Conservation (phyloP, 306 rosid genomes). For the Hylodesmum podocarpum region DNA sequence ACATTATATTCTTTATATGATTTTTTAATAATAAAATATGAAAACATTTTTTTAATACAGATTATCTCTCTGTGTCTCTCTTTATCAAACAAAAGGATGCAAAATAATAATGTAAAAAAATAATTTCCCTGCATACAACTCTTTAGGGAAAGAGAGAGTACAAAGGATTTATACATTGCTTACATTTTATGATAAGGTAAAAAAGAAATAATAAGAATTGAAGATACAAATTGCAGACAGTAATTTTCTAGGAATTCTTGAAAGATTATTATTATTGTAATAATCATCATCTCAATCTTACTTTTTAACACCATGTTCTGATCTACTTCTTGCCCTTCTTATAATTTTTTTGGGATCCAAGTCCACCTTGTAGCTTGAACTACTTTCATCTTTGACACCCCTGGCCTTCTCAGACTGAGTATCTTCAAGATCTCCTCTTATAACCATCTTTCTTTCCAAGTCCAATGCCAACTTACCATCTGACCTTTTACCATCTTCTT, state of each 20-base stretch:
- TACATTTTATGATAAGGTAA: constrained; percentile 30
- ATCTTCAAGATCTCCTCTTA: constrained; percentile 51
- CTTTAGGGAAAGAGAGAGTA: constrained; percentile 15
- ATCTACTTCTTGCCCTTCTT: constrained; percentile 59
- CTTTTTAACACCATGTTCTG: constrained; percentile 63
- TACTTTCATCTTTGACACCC: constrained; percentile 39
- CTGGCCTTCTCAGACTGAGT: constrained; percentile 40
- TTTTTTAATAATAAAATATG: neutral
- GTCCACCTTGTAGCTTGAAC: constrained; percentile 50
- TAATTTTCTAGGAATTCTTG: constrained; percentile 23
- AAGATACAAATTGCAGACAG: constrained; percentile 31
- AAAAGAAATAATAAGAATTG: constrained; percentile 41
- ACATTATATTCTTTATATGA: neutral
- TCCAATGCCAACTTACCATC: constrained; percentile 51
- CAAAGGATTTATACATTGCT: constrained; percentile 34
- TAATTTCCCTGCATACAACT: neutral
- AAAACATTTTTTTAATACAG: neutral
- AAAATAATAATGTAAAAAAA: neutral
- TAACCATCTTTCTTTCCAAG: constrained; percentile 44
- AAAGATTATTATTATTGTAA: neutral
- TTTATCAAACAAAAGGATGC: neutral
- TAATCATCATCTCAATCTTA: constrained; percentile 36
- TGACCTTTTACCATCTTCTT: constrained; percentile 51
- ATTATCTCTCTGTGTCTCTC: neutral
- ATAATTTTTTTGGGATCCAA: constrained; percentile 58